These are phyloP conservation scores for Pneumocystis oryctolagi DNA, from an alignment of 1,139 yeast genomes.

Conservation along the genomic window DNA sequence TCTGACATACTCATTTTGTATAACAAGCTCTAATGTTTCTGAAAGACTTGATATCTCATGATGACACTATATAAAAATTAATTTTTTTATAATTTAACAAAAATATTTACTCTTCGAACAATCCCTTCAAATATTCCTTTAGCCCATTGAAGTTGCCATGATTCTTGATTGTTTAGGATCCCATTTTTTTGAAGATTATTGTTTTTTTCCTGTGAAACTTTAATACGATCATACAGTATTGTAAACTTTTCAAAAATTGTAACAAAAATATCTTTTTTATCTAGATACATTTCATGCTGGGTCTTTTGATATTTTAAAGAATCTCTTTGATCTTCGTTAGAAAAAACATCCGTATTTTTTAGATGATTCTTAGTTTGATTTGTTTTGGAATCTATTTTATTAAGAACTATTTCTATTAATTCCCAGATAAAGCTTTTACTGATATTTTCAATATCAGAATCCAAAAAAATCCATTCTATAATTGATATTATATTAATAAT, in stretches of 20 bases:
- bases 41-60: not conserved
- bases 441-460: constrained; percentile 8
- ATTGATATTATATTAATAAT: constrained; percentile 18
- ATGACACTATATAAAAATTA: not conserved
- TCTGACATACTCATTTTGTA: not conserved
- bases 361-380: constrained; percentile 11
- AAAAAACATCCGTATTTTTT: constrained; percentile 5
- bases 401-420: constrained; percentile 14
- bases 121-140: not conserved
- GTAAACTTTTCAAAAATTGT: constrained; percentile 2
- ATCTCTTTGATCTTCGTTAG: constrained; percentile 1
- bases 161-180: not conserved
- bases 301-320: not conserved
- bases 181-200: not conserved
- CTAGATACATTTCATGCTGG: constrained; percentile 2
- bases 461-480: constrained; percentile 16
- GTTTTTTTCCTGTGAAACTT: not conserved
- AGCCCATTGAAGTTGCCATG: not conserved
- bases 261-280: constrained; percentile 5
- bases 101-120: not conserved
- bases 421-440: constrained; percentile 16
- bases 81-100: not conserved
- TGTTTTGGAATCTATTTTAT: constrained; percentile 12
- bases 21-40: not conserved
- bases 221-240: not conserved